Conservation (phyloP, 768 basidiomycete species). For the Russula earlei region DNA sequence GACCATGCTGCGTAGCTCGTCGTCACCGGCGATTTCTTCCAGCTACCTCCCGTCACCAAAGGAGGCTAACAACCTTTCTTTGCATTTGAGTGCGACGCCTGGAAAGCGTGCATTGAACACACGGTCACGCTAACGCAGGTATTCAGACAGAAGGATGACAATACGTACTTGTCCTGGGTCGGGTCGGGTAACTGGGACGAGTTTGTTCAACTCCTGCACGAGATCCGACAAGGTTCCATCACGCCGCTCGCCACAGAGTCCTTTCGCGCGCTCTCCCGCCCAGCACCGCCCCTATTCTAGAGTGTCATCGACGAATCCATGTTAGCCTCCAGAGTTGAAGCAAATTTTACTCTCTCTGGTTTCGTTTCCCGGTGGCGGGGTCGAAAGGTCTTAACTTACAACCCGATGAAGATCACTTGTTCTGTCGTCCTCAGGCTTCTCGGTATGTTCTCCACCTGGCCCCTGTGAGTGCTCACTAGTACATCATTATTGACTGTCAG, state of each 20-base stretch:
- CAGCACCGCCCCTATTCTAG: too few species aligned
- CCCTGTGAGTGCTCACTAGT: too few species aligned
- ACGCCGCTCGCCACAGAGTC: constrained; percentile 35
- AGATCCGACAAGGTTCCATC: constrained; percentile 56
- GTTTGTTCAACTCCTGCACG: constrained; percentile 67
- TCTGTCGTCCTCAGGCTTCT: too few species aligned
- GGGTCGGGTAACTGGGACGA: constrained; percentile 22
- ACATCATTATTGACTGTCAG: too few species aligned
- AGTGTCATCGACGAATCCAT: too few species aligned
- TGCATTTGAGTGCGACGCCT: constrained; percentile 53
- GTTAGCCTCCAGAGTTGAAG: too few species aligned
- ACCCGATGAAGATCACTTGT: too few species aligned
- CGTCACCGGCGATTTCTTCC: constrained; percentile 59
- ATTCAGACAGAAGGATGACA: constrained; percentile 63
- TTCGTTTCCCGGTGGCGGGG: too few species aligned
- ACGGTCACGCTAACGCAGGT: constrained; percentile 64
- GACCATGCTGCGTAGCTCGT: constrained; percentile 32
- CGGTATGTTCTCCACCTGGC: too few species aligned
- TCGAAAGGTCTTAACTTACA: too few species aligned
- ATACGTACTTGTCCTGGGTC: constrained; percentile 31
- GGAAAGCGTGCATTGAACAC: constrained; percentile 47
- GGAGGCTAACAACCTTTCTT: constrained; percentile 39
- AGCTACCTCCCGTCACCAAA: constrained; percentile 51
- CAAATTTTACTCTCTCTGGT: too few species aligned
- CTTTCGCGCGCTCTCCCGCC: constrained; percentile 41